These are phyloP conservation scores for Aspergillus caelatus DNA, from an alignment of 2,329 filamentous ascomycete species.

Conservation along the genomic window DNA sequence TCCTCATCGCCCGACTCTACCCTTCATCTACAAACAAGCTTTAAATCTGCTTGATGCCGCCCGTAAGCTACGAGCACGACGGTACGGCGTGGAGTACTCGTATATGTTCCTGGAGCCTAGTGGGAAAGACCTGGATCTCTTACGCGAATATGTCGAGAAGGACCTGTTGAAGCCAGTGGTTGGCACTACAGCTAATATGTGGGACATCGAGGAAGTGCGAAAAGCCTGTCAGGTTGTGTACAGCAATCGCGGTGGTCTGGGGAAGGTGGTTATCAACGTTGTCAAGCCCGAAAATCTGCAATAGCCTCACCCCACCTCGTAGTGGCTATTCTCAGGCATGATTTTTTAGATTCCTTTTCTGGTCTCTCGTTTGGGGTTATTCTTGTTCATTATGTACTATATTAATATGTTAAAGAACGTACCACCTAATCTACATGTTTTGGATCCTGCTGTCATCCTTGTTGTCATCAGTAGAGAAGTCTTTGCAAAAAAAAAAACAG, in stretches of 20 bases:
- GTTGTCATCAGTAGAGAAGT: not conserved
- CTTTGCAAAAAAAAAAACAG: not conserved
- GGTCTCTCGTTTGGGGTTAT: not conserved
- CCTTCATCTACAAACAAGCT: constrained; percentile 16
- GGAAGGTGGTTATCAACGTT: constrained; percentile 44
- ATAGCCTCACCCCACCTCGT: not conserved
- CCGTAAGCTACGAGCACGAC: constrained; percentile 25
- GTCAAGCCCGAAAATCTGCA: not conserved
- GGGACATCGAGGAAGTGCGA: constrained; percentile 49
- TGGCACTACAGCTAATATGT: constrained; percentile 45
- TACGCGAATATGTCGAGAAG: constrained; percentile 44
- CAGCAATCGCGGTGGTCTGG: constrained; percentile 48
- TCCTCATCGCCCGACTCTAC: not conserved
- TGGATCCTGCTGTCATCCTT: not conserved
- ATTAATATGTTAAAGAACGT: not conserved
- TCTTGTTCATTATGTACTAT: not conserved
- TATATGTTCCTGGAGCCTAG: constrained; percentile 49
- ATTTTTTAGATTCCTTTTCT: not conserved
- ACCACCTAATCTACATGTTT: not conserved
- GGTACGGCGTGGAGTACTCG: constrained; percentile 50
- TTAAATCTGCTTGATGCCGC: constrained; percentile 37
- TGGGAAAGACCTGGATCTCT: constrained; percentile 46
- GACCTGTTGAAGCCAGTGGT: constrained; percentile 50
- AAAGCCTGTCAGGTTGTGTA: constrained; percentile 46
- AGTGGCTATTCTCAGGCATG: not conserved